Evolutionary conservation across 1,139 yeast genomes (phyloP).

Genomic region (Schizosaccharomyces versatilis): DNA sequence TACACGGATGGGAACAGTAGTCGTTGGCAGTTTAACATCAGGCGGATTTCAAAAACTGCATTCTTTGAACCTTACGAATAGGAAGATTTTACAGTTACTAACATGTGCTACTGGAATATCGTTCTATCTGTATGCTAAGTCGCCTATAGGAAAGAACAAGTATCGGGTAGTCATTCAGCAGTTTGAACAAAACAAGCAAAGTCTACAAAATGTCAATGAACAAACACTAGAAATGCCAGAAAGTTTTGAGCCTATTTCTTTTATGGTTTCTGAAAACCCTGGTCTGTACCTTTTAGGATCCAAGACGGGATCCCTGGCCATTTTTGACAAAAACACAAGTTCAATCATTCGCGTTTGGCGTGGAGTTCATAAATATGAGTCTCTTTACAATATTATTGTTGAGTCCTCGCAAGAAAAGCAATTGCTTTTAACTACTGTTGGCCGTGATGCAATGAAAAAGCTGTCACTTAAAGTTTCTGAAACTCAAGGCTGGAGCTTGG

Average conservation of each 20-base stretch:
- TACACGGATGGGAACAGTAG: too few species aligned
- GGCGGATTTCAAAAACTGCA: too few species aligned
- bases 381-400: not conserved
- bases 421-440: not conserved
- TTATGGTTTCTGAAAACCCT: not conserved
- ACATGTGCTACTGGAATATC: not conserved
- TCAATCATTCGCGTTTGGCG: not conserved
- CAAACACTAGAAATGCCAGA: not conserved
- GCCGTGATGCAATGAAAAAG: not conserved
- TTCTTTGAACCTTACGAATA: too few species aligned
- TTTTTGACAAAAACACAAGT: not conserved
- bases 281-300: not conserved
- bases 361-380: not conserved
- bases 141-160: not conserved
- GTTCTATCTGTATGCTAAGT: not conserved
- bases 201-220: not conserved
- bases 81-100: not conserved
- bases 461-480: not conserved
- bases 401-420: not conserved
- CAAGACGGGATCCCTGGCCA: not conserved
- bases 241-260: not conserved
- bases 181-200: not conserved
- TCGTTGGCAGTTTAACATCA: too few species aligned
- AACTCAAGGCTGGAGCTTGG: not conserved
- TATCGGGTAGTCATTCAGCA: not conserved